Percentiles rank a stretch among this genome's conserved stretches.
These are phyloP conservation scores for Tetrahymena malaccensis DNA, from an alignment of 73 alveolate genomes.

Conservation along the genomic window DNA sequence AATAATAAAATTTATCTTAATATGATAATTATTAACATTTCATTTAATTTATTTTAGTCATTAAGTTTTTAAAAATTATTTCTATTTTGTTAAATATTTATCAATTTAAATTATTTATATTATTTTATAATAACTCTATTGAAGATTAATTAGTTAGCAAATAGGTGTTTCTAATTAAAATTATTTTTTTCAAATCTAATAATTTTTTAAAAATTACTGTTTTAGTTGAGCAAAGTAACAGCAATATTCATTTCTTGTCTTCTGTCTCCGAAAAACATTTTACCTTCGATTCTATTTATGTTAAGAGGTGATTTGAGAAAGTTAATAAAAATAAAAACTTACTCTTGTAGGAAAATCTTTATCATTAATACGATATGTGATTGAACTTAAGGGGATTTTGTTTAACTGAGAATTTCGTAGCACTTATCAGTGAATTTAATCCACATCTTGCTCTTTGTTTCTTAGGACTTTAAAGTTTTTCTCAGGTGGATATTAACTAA, in stretches of 20 bases:
- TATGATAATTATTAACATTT: too few relatives aligned
- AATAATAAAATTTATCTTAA: too few relatives aligned
- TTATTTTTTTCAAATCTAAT: background rate
- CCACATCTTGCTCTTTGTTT: background rate
- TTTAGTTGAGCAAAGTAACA: background rate
- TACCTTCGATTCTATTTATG: background rate
- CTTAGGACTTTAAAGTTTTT: background rate
- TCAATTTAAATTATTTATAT: too few relatives aligned
- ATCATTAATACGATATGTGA: background rate
- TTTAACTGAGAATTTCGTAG: background rate
- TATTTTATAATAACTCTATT: too few relatives aligned
- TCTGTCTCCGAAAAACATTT: background rate
- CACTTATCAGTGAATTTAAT: background rate
- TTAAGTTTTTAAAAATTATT: too few relatives aligned
- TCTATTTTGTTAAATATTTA: too few relatives aligned
- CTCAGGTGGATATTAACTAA: background rate
- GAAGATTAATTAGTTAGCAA: too few relatives aligned
- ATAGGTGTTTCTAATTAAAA: too few relatives aligned
- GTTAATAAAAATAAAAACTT: background rate
- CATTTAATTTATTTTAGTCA: too few relatives aligned
- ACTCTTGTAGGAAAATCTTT: background rate
- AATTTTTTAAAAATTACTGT: background rate
- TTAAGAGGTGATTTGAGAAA: background rate
- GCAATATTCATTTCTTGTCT: background rate
- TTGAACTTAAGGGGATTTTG: background rate